A percentile compares a stretch with the other conserved stretches of the same genome.
These are phyloP conservation scores for Globisporangium nodosum DNA, from an alignment of 352 stramenopile genomes.

Conservation along the genomic window DNA sequence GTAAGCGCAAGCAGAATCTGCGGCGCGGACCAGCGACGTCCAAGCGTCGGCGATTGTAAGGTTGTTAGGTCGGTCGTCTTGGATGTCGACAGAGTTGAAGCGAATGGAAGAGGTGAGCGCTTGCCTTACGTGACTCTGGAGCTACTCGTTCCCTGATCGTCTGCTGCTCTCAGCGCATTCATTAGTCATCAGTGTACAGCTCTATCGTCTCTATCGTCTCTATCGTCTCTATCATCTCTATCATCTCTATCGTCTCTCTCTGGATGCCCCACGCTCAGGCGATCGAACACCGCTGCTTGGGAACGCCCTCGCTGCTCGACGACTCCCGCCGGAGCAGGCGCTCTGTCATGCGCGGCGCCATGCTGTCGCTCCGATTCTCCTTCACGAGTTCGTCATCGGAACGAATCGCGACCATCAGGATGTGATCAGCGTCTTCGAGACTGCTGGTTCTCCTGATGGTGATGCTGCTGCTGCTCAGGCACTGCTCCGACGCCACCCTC, in stretches of 20 bases:
- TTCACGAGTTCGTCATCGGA: neutral
- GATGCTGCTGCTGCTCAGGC: conserved; percentile 34
- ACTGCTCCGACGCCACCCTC: conserved; percentile 34
- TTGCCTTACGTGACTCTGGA: too few species aligned
- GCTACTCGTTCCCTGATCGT: too few species aligned
- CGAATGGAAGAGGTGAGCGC: too few species aligned
- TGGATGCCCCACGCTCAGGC: neutral
- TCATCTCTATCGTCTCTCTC: neutral
- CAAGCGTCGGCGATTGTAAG: conserved; percentile 23
- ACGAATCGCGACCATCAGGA: neutral
- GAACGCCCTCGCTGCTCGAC: neutral
- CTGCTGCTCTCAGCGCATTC: too few species aligned
- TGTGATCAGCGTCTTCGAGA: neutral
- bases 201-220: too few species aligned
- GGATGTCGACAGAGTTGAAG: too few species aligned
- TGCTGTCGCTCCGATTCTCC: neutral
- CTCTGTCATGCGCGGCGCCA: neutral
- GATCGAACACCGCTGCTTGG: conserved; percentile 1
- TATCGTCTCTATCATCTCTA: too few species aligned
- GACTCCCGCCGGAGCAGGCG: neutral
- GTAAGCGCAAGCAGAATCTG: conserved; percentile 22
- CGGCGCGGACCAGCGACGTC: conserved; percentile 9
- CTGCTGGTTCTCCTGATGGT: neutral
- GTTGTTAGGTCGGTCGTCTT: neutral
- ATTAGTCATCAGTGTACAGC: too few species aligned